Conservation (phyloP, 768 basidiomycete species). For the Leccinum longicurvipes region DNA sequence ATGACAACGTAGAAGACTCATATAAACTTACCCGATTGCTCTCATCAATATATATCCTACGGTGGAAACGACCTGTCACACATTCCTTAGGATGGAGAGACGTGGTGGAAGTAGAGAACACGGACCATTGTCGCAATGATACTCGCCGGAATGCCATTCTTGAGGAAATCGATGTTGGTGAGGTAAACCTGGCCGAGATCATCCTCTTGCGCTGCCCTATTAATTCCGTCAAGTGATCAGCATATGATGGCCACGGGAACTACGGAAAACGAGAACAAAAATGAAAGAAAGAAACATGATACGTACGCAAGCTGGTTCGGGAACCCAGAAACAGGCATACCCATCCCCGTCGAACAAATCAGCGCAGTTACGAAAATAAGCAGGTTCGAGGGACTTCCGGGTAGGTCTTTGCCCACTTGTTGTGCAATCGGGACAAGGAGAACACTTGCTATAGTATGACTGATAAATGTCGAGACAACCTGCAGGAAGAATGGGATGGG, state of each 20-base stretch:
- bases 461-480: slow-evolving; percentile 91
- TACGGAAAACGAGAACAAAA: slow-evolving; percentile 26
- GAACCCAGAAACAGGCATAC: slow-evolving; percentile 98
- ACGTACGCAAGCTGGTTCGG: slow-evolving; percentile 97
- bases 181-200: slow-evolving; percentile 90
- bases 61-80: too few species aligned
- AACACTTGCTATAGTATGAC: slow-evolving; percentile 95
- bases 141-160: slow-evolving; percentile 91
- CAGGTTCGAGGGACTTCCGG: slow-evolving; percentile 67
- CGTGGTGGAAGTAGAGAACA: not conserved
- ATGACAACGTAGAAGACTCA: too few species aligned
- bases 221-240: not conserved
- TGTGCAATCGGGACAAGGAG: slow-evolving; percentile 96
- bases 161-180: slow-evolving; percentile 82
- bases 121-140: slow-evolving; percentile 77
- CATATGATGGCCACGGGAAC: not conserved
- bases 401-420: slow-evolving; percentile 78
- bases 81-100: too few species aligned
- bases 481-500: slow-evolving; percentile 23
- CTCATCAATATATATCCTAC: slow-evolving; percentile 19
- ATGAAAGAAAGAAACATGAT: too few species aligned
- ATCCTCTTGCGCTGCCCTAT: slow-evolving; percentile 88
- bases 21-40: slow-evolving; percentile 16
- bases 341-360: slow-evolving; percentile 96
- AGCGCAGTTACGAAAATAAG: slow-evolving; percentile 92